Evolutionary conservation across 2,329 filamentous ascomycete genomes (phyloP), one percentile per base, ranked within the genome.

Genomic region (Aspergillus candidus): DNA sequence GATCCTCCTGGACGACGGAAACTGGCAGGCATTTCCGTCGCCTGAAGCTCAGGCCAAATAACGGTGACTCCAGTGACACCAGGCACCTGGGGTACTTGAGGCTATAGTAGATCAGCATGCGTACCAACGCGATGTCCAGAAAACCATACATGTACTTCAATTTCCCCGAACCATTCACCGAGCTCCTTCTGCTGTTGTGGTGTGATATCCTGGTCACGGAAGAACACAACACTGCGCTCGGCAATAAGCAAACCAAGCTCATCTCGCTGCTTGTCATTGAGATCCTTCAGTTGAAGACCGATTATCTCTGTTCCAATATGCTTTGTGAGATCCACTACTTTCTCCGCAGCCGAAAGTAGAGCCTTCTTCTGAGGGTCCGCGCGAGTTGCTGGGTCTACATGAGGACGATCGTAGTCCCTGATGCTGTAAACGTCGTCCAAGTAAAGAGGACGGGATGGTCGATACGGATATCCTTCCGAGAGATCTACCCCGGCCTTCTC

Each of bases 401-500:
- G 73, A 13, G 68, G 62, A 18, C 74, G 75, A 49, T 75, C 76
- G 45, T 74, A 62, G 60, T 78, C 72, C 13, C 84, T 71, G 57
- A 88, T 83, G 38, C 77, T 78, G 63, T 79, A 79, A 3, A 83
- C 80, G 51, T 88, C 84, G 44, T 88, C 79, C 0, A 87, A 68
- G 53, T 81, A 88, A 1, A 87, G 67, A 0, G 84, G 84, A 38
- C 74, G 74, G 0, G 79, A 75, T 1, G 83, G 83, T 0, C 83
- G 77, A 54, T 87, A 86, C 0, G 84, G 84, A 51, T 88, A 88
- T 0, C 84, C 84, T 1, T 78, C 67, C 1, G 80, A 83, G 2
- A 88, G 70, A 57, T 88, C 82, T 41, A 88, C 75, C 1, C 80
- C 83, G 0, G 81, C 82, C 49, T 84, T 86, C 52, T 80, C 77